These are phyloP conservation scores for Dendrobium chrysotoxum DNA, from an alignment of 106 monocot species.

Conservation along the genomic window DNA sequence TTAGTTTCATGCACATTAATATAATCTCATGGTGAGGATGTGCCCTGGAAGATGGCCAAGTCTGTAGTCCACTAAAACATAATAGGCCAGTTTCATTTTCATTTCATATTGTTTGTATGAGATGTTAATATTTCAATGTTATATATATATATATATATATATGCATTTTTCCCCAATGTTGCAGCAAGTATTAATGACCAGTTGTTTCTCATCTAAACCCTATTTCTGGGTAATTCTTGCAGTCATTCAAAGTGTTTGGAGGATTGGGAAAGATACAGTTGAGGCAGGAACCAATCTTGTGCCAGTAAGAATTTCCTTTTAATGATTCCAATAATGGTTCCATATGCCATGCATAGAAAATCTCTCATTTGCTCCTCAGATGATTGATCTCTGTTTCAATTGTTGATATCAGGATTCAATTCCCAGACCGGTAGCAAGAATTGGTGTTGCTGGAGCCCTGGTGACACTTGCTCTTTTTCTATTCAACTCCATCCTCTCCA, in stretches of 20 bases:
- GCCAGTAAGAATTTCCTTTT: conserved; percentile 35
- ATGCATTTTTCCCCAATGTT: too few relatives aligned
- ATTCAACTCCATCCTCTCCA: conserved; percentile 65
- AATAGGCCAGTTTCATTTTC: background rate
- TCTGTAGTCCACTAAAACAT: too few relatives aligned
- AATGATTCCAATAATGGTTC: background rate
- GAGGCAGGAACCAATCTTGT: conserved; percentile 54
- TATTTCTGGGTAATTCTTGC: background rate
- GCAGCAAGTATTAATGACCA: background rate
- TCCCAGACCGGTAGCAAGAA: conserved; percentile 63
- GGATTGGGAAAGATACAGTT: conserved; percentile 43
- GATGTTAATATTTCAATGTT: background rate
- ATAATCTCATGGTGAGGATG: background rate
- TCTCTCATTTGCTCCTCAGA: background rate
- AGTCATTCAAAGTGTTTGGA: conserved; percentile 54
- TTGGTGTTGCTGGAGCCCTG: conserved; percentile 38
- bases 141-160: too few relatives aligned
- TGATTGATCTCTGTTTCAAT: background rate
- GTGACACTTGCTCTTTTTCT: conserved; percentile 43
- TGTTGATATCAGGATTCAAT: conserved; percentile 44
- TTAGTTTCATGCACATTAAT: background rate
- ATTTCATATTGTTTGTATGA: background rate
- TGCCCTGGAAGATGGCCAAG: too few relatives aligned
- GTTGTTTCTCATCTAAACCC: background rate
- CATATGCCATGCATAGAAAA: background rate